These are phyloP conservation scores for Plasmodium berghei DNA, from an alignment of 169 alveolate species.

Conservation along the genomic window DNA sequence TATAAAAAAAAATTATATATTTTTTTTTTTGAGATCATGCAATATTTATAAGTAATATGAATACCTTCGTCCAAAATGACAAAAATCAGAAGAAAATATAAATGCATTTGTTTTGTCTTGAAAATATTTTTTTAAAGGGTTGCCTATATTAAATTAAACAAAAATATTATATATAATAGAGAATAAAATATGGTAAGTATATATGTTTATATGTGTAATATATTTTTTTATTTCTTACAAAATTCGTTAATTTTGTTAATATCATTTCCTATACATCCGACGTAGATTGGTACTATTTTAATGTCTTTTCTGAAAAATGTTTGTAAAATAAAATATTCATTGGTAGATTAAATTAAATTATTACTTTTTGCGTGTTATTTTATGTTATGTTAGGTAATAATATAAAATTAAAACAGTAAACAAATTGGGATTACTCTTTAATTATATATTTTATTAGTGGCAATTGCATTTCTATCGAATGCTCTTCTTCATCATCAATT, in stretches of 20 bases:
- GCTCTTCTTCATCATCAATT: constrained; percentile 89
- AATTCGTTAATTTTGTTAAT: constrained; percentile 27
- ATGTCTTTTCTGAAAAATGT: constrained; percentile 39
- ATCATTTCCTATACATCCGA: constrained; percentile 68
- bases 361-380: background rate
- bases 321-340: background rate
- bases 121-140: constrained; percentile 88
- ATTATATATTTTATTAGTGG: constrained; percentile 88
- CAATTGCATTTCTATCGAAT: constrained; percentile 93
- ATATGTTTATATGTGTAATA: background rate
- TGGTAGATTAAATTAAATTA: background rate
- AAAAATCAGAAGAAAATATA: constrained; percentile 93
- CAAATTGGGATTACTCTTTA: constrained; percentile 73
- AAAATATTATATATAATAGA: constrained; percentile 73
- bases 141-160: constrained; percentile 80
- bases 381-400: background rate
- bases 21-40: background rate
- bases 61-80: constrained; percentile 94
- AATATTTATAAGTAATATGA: background rate
- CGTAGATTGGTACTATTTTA: constrained; percentile 68
- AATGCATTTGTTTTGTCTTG: constrained; percentile 85
- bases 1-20: background rate
- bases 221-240: constrained; percentile 6
- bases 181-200: background rate
- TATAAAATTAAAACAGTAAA: background rate